Percentiles rank a stretch among this genome's conserved stretches.
Evolutionary conservation across 805 yeast species (phyloP).

Genomic region (Ogataea methylovora): DNA sequence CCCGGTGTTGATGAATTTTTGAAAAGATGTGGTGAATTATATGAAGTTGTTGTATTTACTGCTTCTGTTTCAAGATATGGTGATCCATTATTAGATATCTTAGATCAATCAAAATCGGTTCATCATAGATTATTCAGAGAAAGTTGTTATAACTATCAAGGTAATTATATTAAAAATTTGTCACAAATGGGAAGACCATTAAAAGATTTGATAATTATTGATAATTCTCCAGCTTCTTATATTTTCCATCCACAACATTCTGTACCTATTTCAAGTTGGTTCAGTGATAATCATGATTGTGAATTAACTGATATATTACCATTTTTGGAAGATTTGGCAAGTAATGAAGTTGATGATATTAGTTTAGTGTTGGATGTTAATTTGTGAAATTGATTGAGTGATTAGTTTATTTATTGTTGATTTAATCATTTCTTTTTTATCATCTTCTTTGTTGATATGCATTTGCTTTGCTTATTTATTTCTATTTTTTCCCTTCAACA

Average conservation of each 20-base stretch:
- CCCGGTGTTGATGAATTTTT: slow-evolving; percentile 97
- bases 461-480: no score
- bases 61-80: slow-evolving; percentile 95
- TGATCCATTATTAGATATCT: slow-evolving; percentile 84
- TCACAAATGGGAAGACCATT: slow-evolving; percentile 93
- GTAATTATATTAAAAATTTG: slow-evolving; percentile 88
- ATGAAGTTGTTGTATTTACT: slow-evolving; percentile 94
- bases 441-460: no score
- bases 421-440: no score
- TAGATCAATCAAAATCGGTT: slow-evolving; percentile 67
- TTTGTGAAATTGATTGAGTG: slow-evolving; percentile 20
- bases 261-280: slow-evolving; percentile 96
- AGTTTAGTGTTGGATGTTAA: slow-evolving; percentile 78
- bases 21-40: slow-evolving; percentile 72
- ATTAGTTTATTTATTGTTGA: no score
- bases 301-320: slow-evolving; percentile 90
- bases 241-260: slow-evolving; percentile 97
- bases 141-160: slow-evolving; percentile 88
- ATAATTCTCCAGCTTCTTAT: slow-evolving; percentile 97
- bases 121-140: slow-evolving; percentile 94
- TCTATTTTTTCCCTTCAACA: no score
- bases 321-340: slow-evolving; percentile 76
- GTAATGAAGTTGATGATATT: slow-evolving; percentile 71
- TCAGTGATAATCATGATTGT: slow-evolving; percentile 95
- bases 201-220: slow-evolving; percentile 78